Evolutionary conservation across 139 green algal genomes (phyloP).

Genomic region (Chlorella sp.): DNA sequence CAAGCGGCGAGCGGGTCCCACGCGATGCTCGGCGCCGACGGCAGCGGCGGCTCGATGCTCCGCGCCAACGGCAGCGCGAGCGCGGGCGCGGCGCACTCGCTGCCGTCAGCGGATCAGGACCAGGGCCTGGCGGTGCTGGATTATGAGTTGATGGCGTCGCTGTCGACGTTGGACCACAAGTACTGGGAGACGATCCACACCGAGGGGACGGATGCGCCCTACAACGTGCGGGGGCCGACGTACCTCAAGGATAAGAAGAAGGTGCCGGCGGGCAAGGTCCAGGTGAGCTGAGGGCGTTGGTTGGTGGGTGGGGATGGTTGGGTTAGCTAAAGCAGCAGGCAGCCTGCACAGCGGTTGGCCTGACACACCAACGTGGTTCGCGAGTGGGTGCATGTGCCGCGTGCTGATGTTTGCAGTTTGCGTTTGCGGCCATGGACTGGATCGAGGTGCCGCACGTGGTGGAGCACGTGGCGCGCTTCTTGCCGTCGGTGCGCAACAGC

Average conservation of each 20-base stretch:
- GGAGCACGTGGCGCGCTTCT: slow-evolving; percentile 47
- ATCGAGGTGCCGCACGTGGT: slow-evolving; percentile 20
- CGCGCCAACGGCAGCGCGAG: too few species aligned
- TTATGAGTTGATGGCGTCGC: not conserved
- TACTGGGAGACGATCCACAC: slow-evolving; percentile 33
- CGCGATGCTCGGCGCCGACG: too few species aligned
- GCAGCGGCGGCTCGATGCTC: too few species aligned
- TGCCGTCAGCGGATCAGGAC: not conserved
- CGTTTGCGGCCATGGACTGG: slow-evolving; percentile 44
- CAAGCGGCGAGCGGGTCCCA: too few species aligned
- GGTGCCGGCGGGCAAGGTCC: slow-evolving; percentile 30
- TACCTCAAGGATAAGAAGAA: slow-evolving; percentile 54
- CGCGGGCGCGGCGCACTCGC: too few species aligned
- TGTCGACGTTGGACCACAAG: slow-evolving; percentile 12
- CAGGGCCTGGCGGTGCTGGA: slow-evolving; percentile 4
- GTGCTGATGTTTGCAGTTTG: slow-evolving; percentile 42
- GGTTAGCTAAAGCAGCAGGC: too few species aligned
- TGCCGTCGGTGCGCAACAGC: slow-evolving; percentile 36
- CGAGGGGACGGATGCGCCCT: slow-evolving; percentile 17
- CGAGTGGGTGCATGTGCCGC: too few species aligned
- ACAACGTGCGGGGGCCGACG: slow-evolving; percentile 33
- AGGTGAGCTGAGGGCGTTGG: too few species aligned
- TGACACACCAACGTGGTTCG: too few species aligned
- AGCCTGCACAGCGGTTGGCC: too few species aligned
- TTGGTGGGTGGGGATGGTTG: too few species aligned